Percentiles rank a stretch among this genome's conserved stretches.
Evolutionary conservation across 2,329 filamentous ascomycete genomes (phyloP).

Genomic region (Stachybotrys chlorohalonatus): DNA sequence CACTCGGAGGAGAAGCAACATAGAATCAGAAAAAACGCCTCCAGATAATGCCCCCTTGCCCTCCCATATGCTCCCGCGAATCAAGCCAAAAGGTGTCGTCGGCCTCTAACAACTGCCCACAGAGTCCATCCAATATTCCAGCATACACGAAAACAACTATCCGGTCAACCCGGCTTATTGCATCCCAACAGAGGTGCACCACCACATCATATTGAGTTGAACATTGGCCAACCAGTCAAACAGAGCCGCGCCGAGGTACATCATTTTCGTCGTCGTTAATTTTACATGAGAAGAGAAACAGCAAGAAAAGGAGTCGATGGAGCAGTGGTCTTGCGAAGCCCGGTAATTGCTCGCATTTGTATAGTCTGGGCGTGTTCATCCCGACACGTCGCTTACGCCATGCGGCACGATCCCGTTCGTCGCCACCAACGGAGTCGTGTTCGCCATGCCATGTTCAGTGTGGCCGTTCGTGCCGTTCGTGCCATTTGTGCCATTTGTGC

Average conservation of each 20-base stretch:
- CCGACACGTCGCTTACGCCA: slow-evolving; percentile 13
- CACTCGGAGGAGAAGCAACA: neutral
- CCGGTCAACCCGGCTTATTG: neutral
- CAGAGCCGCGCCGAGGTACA: neutral
- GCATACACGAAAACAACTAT: neutral
- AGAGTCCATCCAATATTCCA: neutral
- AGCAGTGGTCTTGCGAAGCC: no score
- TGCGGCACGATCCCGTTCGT: slow-evolving; percentile 17
- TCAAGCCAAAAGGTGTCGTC: neutral
- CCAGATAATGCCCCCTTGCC: neutral
- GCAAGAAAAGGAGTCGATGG: neutral
- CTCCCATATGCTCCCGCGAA: neutral
- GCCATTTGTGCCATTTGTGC: slow-evolving; percentile 19
- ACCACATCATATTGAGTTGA: neutral
- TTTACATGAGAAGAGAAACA: neutral
- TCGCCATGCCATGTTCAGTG: slow-evolving; percentile 8
- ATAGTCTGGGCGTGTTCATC: no score
- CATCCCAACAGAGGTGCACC: neutral
- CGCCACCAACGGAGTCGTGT: slow-evolving; percentile 4
- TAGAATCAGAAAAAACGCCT: neutral
- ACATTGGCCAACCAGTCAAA: neutral
- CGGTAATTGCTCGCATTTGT: no score
- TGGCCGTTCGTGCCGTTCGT: slow-evolving; percentile 17
- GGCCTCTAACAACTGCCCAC: neutral
- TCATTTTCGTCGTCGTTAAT: neutral